Evolutionary conservation across 129 eudicot genomes (phyloP), one percentile per base, ranked within the genome.

Genomic region (Tagetes patula): DNA sequence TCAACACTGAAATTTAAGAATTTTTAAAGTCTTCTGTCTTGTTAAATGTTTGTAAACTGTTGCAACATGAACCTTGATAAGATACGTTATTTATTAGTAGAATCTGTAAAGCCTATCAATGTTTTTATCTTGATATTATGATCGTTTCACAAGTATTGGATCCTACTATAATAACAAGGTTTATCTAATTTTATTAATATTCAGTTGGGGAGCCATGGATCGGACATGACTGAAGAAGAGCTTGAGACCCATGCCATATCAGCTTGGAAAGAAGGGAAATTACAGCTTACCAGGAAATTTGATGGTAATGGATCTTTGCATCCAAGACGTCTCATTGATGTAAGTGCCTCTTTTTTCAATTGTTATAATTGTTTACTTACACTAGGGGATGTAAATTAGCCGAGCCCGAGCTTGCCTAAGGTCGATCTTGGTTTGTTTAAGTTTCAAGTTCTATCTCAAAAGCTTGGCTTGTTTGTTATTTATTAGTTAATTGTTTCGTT

Each of bases 201-300:
- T 61, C 77, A 90, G 96, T 87, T 90, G 74, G 96, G 96, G 66
- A 87, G 65, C 66, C 89, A 81, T 87, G 96, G 95, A 60, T 90
- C 96, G 27, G 88, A 90, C 36, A 77, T 90, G 86, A 85, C 96
- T 30, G 95, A 90, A 67, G 96, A 90, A 73, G 94, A 87, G 81
- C 95, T 90, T 12, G 96, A 87, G 83, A 90, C 94, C 43, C 96
- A 90, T 64, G 75, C 96, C 52, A 87, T 90, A 63, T 87, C 81
- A 34, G 89, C 96, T 43, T 90, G 96, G 96, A 90, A 90, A 87
- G 89, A 84, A 67, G 96, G 87, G 36, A 90, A 87, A 53, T 76
- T 66, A 48, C 81, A 81, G 70, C 80, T 83, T 49, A 80, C 58
- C 38, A 74, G 89, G 65, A 89, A 90, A 73, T 78, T 78, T 60